These are phyloP conservation scores for Asterella californica DNA, from an alignment of 225 moss, liverwort and hornwort species.

Conservation along the genomic window DNA sequence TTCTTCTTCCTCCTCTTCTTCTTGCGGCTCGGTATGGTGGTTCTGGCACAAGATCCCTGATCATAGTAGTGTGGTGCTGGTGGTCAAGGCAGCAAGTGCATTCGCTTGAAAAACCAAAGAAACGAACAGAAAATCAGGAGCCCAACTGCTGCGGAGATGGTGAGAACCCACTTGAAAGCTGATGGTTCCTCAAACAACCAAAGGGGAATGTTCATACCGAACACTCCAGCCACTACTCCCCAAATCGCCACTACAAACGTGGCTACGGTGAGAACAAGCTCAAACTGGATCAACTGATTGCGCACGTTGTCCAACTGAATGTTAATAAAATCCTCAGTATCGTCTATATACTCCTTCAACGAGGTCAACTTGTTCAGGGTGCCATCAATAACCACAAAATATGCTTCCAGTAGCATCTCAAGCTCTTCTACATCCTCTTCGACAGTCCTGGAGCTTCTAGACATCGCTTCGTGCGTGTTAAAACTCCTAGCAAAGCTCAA, in stretches of 20 bases:
- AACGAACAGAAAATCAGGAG: constrained; percentile 60
- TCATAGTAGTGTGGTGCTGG: not conserved
- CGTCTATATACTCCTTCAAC: constrained; percentile 94
- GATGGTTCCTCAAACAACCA: constrained; percentile 73
- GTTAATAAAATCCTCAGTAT: constrained; percentile 98
- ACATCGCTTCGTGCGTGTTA: constrained; percentile 13
- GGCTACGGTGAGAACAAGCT: constrained; percentile 89
- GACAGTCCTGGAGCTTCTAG: constrained; percentile 58
- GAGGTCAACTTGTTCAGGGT: constrained; percentile 95
- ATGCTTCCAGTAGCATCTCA: constrained; percentile 98
- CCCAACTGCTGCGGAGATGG: constrained; percentile 61
- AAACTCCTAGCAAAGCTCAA: constrained; percentile 55
- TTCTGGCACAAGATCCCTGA: not conserved
- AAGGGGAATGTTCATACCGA: constrained; percentile 97
- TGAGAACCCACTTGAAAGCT: constrained; percentile 95
- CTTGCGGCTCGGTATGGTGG: not conserved
- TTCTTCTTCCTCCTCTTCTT: not conserved
- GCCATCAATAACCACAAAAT: constrained; percentile 94
- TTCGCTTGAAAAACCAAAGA: constrained; percentile 88
- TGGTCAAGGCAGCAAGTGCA: constrained; percentile 68
- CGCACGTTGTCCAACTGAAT: constrained; percentile 98
- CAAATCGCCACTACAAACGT: constrained; percentile 92
- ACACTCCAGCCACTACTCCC: constrained; percentile 88
- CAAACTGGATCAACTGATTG: constrained; percentile 97
- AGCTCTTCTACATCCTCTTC: constrained; percentile 81